Evolutionary conservation across 805 yeast species (phyloP).

Genomic region (Torulaspora quercuum): DNA sequence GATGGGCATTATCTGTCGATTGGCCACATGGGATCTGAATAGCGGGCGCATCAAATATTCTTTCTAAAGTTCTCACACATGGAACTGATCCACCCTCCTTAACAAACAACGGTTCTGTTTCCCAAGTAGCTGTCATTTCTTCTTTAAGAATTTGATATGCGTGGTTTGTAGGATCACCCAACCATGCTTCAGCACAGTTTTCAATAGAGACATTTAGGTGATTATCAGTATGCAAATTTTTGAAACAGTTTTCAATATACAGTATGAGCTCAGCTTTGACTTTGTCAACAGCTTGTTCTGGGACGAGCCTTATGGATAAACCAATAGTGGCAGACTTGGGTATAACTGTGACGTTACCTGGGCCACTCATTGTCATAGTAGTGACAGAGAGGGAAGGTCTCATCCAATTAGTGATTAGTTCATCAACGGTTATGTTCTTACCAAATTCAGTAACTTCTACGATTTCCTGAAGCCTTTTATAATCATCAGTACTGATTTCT

Average conservation of each 20-base stretch:
- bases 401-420: constrained; percentile 79
- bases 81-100: constrained; percentile 98
- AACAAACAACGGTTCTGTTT: constrained; percentile 72
- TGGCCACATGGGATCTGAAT: constrained; percentile 97
- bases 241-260: constrained; percentile 49
- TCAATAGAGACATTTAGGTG: constrained; percentile 55
- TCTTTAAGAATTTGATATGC: constrained; percentile 65
- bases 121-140: constrained; percentile 72
- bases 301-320: constrained; percentile 81
- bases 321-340: constrained; percentile 77
- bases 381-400: constrained; percentile 87
- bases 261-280: constrained; percentile 50
- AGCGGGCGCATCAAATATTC: constrained; percentile 78
- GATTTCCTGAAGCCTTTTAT: constrained; percentile 59
- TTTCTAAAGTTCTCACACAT: constrained; percentile 78
- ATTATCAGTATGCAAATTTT: constrained; percentile 55
- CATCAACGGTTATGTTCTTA: constrained; percentile 39
- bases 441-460: constrained; percentile 39
- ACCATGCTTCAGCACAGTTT: constrained; percentile 94
- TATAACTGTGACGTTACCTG: constrained; percentile 83
- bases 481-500: constrained; percentile 56
- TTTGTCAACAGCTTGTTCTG: constrained; percentile 68
- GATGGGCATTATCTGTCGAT: constrained; percentile 89
- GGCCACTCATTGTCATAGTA: constrained; percentile 81
- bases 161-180: constrained; percentile 76